Evolutionary conservation across 2,329 filamentous ascomycete genomes (phyloP).

Genomic region (Zymoseptoria crescenta): DNA sequence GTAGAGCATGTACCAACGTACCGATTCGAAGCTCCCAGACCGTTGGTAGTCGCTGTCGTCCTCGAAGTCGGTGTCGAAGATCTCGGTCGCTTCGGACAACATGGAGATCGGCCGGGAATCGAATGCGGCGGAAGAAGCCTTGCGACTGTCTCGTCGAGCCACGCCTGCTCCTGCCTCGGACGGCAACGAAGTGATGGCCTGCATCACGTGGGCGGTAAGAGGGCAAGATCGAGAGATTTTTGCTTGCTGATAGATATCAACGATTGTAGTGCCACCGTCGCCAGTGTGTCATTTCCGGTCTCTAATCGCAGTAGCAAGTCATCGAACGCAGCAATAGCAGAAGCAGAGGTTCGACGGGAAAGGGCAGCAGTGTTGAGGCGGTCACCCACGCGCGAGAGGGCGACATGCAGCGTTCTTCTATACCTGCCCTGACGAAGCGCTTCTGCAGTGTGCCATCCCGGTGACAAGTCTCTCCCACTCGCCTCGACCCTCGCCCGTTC

Average conservation of each 20-base stretch:
- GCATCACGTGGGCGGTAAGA: constrained; percentile 26
- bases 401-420: neutral
- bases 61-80: constrained; percentile 69
- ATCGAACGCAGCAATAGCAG: constrained; percentile 7
- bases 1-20: constrained; percentile 38
- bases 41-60: constrained; percentile 51
- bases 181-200: constrained; percentile 39
- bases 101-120: constrained; percentile 33
- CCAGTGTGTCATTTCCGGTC: constrained; percentile 15
- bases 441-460: neutral
- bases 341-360: constrained; percentile 12
- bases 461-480: neutral
- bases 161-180: constrained; percentile 39
- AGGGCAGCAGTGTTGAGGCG: neutral
- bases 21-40: constrained; percentile 58
- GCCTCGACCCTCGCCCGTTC: neutral
- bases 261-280: constrained; percentile 11
- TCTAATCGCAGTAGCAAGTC: neutral
- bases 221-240: neutral
- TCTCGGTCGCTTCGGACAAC: constrained; percentile 64
- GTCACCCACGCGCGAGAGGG: neutral
- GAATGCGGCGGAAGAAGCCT: constrained; percentile 51
- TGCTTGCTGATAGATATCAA: neutral
- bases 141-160: constrained; percentile 39
- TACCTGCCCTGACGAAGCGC: neutral